Conservation (phyloP, 768 basidiomycete species). For the Tulasnella sp. region DNA sequence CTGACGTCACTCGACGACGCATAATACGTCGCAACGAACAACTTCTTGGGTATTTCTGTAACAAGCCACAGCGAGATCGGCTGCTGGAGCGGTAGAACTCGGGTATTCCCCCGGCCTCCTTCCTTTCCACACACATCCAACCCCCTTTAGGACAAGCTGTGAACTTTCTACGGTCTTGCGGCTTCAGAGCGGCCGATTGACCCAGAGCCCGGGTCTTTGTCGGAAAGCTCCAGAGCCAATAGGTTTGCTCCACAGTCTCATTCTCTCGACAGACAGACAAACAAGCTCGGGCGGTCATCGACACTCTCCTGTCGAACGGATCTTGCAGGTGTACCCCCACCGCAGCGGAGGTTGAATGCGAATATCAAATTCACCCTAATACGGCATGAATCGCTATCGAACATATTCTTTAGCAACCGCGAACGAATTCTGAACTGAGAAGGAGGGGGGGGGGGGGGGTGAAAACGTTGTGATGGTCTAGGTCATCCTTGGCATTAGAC, state of each 20-base stretch:
- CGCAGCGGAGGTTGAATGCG: background rate
- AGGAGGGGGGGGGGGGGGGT: background rate
- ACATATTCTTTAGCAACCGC: background rate
- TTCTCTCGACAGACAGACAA: background rate
- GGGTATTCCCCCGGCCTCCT: background rate
- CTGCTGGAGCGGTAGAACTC: background rate
- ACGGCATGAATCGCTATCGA: background rate
- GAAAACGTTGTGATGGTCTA: background rate
- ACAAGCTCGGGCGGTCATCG: background rate
- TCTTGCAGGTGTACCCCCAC: background rate
- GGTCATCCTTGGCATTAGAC: background rate
- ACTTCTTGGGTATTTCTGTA: background rate
- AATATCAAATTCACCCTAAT: background rate
- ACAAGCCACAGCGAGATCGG: background rate
- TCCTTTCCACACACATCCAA: background rate
- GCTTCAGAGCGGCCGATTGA: background rate
- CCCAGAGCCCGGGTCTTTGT: background rate
- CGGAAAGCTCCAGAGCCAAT: background rate
- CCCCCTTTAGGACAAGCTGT: background rate
- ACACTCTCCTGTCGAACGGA: background rate
- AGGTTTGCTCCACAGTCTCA: background rate
- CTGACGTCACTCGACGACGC: background rate
- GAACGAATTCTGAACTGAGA: background rate
- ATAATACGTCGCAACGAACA: background rate
- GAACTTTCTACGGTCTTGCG: background rate